Percentiles rank a stretch among this genome's conserved stretches.
These are phyloP conservation scores for Fusarium decemcellulare DNA, from an alignment of 2,329 filamentous ascomycete genomes.

Conservation along the genomic window DNA sequence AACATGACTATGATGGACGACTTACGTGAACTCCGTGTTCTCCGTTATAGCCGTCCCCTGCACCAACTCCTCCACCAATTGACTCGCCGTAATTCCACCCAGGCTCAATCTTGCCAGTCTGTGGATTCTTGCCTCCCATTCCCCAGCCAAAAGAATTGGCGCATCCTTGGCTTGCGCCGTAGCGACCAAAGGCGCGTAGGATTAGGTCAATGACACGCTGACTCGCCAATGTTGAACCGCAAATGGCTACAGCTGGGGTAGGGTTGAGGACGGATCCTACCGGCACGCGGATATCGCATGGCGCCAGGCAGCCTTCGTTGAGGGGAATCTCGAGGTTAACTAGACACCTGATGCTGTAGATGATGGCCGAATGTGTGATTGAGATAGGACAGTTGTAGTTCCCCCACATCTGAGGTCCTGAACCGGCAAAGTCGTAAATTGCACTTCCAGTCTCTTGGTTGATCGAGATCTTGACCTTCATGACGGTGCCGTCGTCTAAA, in stretches of 20 bases:
- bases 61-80: slow-evolving; percentile 83
- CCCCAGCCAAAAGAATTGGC: slow-evolving; percentile 53
- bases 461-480: slow-evolving; percentile 52
- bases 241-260: slow-evolving; percentile 50
- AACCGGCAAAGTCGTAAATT: slow-evolving; percentile 55
- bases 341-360: slow-evolving; percentile 56
- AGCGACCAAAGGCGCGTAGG: slow-evolving; percentile 47
- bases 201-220: slow-evolving; percentile 53
- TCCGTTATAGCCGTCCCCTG: slow-evolving; percentile 80
- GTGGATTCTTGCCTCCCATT: slow-evolving; percentile 49
- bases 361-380: slow-evolving; percentile 56
- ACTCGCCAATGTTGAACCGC: slow-evolving; percentile 71
- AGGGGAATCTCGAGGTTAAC: slow-evolving; percentile 54
- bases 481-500: slow-evolving; percentile 55
- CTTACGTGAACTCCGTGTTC: slow-evolving; percentile 79
- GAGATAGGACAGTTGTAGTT: slow-evolving; percentile 56
- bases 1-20: no score
- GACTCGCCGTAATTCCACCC: slow-evolving; percentile 93
- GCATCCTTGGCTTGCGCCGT: slow-evolving; percentile 49
- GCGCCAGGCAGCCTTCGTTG: slow-evolving; percentile 56
- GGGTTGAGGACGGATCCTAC: slow-evolving; percentile 52
- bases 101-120: slow-evolving; percentile 52
- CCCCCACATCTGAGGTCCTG: slow-evolving; percentile 52
- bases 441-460: slow-evolving; percentile 49
- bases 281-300: slow-evolving; percentile 53